Conservation (phyloP, 2,329 filamentous ascomycete genomes). For the Apiospora pterosperma region DNA sequence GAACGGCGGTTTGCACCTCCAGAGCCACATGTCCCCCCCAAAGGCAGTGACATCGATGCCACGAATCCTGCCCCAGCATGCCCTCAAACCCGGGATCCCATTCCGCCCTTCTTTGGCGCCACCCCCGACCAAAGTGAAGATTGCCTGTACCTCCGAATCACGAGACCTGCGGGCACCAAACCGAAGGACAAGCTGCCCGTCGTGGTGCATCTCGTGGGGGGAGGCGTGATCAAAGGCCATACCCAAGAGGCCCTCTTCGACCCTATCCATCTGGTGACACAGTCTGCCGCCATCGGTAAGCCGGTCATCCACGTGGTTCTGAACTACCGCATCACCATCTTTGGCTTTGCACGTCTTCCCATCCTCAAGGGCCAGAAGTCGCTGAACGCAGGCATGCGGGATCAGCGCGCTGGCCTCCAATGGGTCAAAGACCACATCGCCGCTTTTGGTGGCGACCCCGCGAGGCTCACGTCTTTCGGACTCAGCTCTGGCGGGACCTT, state of each 20-base stretch:
- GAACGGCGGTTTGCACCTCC: not conserved
- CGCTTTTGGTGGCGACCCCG: constrained; percentile 45
- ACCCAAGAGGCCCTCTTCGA: constrained; percentile 48
- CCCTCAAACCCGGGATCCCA: not conserved
- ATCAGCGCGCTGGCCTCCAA: constrained; percentile 46
- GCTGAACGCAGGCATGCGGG: constrained; percentile 47
- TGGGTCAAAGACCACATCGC: constrained; percentile 51
- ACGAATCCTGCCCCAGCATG: not conserved
- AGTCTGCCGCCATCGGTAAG: constrained; percentile 41
- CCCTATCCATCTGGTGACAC: constrained; percentile 28
- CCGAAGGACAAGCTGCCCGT: constrained; percentile 47
- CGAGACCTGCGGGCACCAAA: constrained; percentile 45
- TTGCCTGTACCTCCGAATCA: constrained; percentile 60
- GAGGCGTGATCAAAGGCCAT: constrained; percentile 21
- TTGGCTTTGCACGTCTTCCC: constrained; percentile 49
- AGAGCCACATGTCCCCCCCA: not conserved
- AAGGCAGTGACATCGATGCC: not conserved
- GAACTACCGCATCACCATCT: constrained; percentile 48
- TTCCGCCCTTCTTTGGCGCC: constrained; percentile 17
- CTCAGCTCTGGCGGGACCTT: constrained; percentile 42
- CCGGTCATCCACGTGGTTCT: constrained; percentile 48
- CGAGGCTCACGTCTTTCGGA: constrained; percentile 47
- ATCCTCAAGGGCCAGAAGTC: constrained; percentile 39
- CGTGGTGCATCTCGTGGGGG: constrained; percentile 56
- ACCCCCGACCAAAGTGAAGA: constrained; percentile 42